Evolutionary conservation across 2,329 filamentous ascomycete genomes (phyloP), one percentile per base, ranked within the genome.

Genomic region (Pestalotiopsis sp.): DNA sequence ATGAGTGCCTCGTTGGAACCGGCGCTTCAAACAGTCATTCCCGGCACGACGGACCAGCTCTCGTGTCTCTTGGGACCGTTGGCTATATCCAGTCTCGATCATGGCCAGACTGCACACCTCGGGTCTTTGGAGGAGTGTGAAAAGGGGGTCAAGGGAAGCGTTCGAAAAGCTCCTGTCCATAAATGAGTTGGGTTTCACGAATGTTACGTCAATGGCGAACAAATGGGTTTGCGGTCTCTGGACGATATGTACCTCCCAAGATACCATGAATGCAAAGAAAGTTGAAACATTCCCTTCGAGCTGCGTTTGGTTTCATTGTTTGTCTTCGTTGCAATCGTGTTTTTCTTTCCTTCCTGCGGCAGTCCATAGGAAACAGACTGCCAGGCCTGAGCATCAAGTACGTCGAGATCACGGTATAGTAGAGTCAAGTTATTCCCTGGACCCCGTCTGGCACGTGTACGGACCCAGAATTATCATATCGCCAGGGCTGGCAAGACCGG

Each of bases 181-280:
- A 66, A 66, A 71, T 63, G 68, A 74, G 70, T 72, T 68, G 73
- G 71, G 70, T 70, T 67, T 75, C 72, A 76, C 74, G 74, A 76
- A 74, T 71, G 71, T 76, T 72, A 76, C 72, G 73, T 70, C 73
- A 41, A 64, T 23, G 61, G 61, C 38, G 38, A 52, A 64, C 38
- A 25, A 23, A 64, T 64, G 61, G 36, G 12, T 49, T 64, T 45
- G 38, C n/a, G 39, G 20, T 23, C 61, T 64, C 38, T 36, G 38
- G n/a, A 36, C 36, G 36, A 25, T 14, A 64, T 39, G 59, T 64
- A 64, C 25, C 61, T 64, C n/a, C 23, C 25, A 20, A 45, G 39
- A 64, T 49, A 64, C 61, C 61, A 52, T 64, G 11, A 64, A 52
- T 62, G 31, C 59, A 59, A 64, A 64, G 61, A 64, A 49, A 45